Conservation (phyloP, 495 filamentous ascomycete species). For the Xanthoparmelia taractica region DNA sequence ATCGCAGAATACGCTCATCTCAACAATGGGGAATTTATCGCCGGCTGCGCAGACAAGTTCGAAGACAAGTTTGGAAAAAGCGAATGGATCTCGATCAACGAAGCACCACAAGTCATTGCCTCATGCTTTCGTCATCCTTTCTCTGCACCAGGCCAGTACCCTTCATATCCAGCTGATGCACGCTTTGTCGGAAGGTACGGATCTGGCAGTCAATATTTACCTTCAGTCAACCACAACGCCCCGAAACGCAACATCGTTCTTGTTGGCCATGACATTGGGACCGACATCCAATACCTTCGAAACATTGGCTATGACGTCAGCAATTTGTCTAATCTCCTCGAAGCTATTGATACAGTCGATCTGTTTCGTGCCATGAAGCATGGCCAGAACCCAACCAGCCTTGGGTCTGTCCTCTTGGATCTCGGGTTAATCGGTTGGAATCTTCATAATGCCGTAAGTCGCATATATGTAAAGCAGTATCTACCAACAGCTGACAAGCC, state of each 20-base stretch:
- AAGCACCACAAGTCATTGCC: conserved; percentile 38
- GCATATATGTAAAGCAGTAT: neutral
- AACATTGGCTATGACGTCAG: conserved; percentile 51
- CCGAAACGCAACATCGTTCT: conserved; percentile 57
- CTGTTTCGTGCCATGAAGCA: conserved; percentile 54
- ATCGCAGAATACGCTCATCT: conserved; percentile 59
- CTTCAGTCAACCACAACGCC: conserved; percentile 5
- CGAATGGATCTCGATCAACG: conserved; percentile 37
- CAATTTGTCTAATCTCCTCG: conserved; percentile 45
- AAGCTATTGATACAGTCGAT: conserved; percentile 60
- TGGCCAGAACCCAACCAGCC: conserved; percentile 42
- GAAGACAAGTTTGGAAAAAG: conserved; percentile 55
- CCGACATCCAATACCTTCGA: conserved; percentile 60
- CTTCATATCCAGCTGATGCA: conserved; percentile 12
- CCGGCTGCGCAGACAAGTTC: conserved; percentile 65
- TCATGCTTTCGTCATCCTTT: conserved; percentile 46
- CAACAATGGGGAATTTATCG: conserved; percentile 55
- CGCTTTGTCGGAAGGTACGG: conserved; percentile 8
- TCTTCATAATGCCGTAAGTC: conserved; percentile 66
- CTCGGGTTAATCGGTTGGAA: conserved; percentile 54
- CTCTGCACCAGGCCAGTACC: conserved; percentile 27
- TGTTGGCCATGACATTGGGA: conserved; percentile 63
- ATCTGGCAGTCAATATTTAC: conserved; percentile 11
- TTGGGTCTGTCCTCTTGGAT: conserved; percentile 54
- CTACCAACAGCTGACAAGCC: conserved; percentile 6